Evolutionary conservation across 2,329 filamentous ascomycete genomes (phyloP).

Genomic region (Cryphonectria carpinicola): DNA sequence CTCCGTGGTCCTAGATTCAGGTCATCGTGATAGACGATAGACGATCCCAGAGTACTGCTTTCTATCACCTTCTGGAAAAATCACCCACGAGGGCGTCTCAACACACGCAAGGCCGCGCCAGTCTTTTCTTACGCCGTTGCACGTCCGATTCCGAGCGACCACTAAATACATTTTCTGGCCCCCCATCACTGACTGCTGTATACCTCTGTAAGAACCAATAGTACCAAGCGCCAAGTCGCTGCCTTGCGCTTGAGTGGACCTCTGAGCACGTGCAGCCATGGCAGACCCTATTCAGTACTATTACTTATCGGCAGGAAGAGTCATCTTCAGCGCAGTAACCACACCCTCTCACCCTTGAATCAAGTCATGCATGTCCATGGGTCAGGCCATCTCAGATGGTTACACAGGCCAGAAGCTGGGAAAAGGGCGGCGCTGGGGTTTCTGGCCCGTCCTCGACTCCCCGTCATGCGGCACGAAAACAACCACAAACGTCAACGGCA

Average conservation of each 20-base stretch:
- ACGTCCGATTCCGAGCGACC: neutral
- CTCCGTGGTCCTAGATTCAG: neutral
- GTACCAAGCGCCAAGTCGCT: conserved; percentile 9
- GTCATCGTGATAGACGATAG: neutral
- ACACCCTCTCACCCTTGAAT: neutral
- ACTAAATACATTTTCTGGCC: neutral
- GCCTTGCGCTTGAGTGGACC: conserved; percentile 3
- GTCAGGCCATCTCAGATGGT: neutral
- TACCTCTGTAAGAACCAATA: neutral
- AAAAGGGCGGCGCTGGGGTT: neutral
- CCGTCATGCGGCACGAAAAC: neutral
- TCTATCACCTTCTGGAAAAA: neutral
- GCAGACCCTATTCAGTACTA: neutral
- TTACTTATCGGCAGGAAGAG: conserved; percentile 16
- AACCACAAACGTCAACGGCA: neutral
- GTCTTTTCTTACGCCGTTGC: neutral
- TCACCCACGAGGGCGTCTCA: neutral
- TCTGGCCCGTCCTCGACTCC: neutral
- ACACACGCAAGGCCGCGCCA: neutral
- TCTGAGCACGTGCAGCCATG: neutral
- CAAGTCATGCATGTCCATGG: neutral
- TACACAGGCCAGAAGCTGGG: neutral
- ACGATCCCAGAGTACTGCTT: neutral
- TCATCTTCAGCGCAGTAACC: conserved; percentile 9
- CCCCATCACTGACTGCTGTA: neutral